Evolutionary conservation across 2,329 filamentous ascomycete species (phyloP).

Genomic region (Beauveria asiatica): DNA sequence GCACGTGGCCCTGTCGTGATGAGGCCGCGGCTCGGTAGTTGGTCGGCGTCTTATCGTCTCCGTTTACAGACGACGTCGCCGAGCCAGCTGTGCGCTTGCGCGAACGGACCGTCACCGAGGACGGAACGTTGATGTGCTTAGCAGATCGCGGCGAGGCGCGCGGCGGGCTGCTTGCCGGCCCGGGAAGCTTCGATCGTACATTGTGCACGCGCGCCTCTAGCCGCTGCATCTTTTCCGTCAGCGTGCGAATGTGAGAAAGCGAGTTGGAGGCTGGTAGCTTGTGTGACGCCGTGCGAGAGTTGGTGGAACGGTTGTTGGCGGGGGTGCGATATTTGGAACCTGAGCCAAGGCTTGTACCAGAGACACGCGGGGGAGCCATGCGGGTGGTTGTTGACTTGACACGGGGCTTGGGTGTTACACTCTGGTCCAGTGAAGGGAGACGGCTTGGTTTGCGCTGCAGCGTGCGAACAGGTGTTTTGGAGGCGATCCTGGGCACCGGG

Average conservation of each 20-base stretch:
- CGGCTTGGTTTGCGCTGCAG: slow-evolving; percentile 37
- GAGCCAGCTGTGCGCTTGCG: slow-evolving; percentile 59
- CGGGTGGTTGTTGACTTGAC: slow-evolving; percentile 33
- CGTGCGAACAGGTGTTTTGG: slow-evolving; percentile 26
- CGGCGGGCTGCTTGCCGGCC: slow-evolving; percentile 68
- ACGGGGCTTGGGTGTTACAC: slow-evolving; percentile 49
- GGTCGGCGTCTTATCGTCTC: slow-evolving; percentile 44
- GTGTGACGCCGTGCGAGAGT: slow-evolving; percentile 44
- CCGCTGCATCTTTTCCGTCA: slow-evolving; percentile 95
- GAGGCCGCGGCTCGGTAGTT: slow-evolving; percentile 29
- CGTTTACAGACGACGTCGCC: slow-evolving; percentile 39
- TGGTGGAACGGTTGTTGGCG: slow-evolving; percentile 36
- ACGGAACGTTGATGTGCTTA: slow-evolving; percentile 37
- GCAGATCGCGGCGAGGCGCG: slow-evolving; percentile 63
- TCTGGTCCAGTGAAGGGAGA: slow-evolving; percentile 46
- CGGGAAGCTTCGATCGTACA: slow-evolving; percentile 83
- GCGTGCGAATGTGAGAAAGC: slow-evolving; percentile 81
- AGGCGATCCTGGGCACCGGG: slow-evolving; percentile 41
- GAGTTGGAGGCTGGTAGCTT: slow-evolving; percentile 56
- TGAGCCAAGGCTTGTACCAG: slow-evolving; percentile 28
- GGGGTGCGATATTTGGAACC: slow-evolving; percentile 42
- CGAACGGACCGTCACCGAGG: slow-evolving; percentile 56
- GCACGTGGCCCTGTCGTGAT: slow-evolving; percentile 40
- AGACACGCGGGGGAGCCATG: slow-evolving; percentile 32
- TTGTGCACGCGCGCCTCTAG: slow-evolving; percentile 90